Conservation (phyloP, 441 rosid genomes). For the Dalechampia spathulata region DNA sequence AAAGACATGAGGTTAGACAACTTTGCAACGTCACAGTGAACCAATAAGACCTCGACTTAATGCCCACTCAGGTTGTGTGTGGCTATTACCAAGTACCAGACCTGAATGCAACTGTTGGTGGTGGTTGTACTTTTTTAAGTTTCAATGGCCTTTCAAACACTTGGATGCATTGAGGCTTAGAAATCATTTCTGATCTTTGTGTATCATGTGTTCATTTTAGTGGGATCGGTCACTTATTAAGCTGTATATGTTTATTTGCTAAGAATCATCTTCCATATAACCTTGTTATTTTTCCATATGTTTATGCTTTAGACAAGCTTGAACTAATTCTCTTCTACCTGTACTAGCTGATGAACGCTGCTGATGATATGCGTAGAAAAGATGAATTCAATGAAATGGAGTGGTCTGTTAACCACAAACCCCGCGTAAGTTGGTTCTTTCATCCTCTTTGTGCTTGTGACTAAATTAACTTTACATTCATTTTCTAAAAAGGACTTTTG, state of each 20-base stretch:
- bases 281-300: too few relatives aligned
- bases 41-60: too few relatives aligned
- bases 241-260: too few relatives aligned
- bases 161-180: background rate
- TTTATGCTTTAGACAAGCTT: slow-evolving; percentile 1
- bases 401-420: slow-evolving; percentile 58
- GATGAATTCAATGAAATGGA: slow-evolving; percentile 72
- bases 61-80: too few relatives aligned
- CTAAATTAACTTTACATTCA: slow-evolving; percentile 4
- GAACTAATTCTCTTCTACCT: slow-evolving; percentile 15
- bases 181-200: background rate
- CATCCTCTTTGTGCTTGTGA: background rate
- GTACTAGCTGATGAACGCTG: slow-evolving; percentile 44
- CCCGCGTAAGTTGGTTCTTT: slow-evolving; percentile 48
- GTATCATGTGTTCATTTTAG: background rate
- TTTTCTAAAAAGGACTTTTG: background rate
- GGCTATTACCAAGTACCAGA: too few relatives aligned
- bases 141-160: background rate
- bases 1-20: background rate
- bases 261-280: too few relatives aligned
- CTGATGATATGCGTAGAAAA: slow-evolving; percentile 32
- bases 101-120: too few relatives aligned
- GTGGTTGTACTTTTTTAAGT: background rate
- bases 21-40: background rate
- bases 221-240: too few relatives aligned